Base-by-base conservation (phyloP, 352 stramenopile species). In the Pythium biforme region DNA sequence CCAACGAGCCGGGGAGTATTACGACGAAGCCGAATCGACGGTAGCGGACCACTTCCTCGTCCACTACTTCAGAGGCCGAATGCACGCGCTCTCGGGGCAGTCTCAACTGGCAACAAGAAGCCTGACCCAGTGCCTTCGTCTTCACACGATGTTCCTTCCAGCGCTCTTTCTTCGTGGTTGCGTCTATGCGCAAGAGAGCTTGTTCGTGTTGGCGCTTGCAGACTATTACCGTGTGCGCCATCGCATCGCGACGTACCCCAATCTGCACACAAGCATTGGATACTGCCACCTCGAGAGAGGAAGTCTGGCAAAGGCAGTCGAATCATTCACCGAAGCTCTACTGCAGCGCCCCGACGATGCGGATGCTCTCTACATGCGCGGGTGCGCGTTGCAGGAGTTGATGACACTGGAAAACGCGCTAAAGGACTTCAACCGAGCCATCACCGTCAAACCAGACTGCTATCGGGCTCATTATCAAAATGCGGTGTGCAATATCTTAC, bases 141-240 rank as follows among this genome's bases (percentile, higher is more conserved):
- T 64, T 3, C 68, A 83, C 12, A 55, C 70, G 1, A 74, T 75
- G 51, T 86, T 88, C 37, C 54, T 83, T 2, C 79, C 78, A 1
- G 76, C 75, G 10, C 61, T 82, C 5, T 88, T 86, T 41, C 62
- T 88, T 8, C 76, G 77, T 1, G 79, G 79, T 1, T 81, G 75
- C 55, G 27, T 88, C 34, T 83, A 85, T 25, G 74, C 73, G 0
- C 76, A 86, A 47, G 64, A 88, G 39, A 69, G 77, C 20, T 37
- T 86, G 17, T 70, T 79, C 1, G 69, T 79, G 5, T 53, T 88
- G 25, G 79, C 75, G 5, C 72, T 88, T 12, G 75, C 76, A 0
- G 79, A 86, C 52, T 83, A 83, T 20, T 79, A 83, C 33, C 69
- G 73, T 3, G 73, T 86, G 1, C 75, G 76, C 6, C 74, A 83